Conservation (phyloP, 148 eudicot species). For the Agrostemma githago region DNA sequence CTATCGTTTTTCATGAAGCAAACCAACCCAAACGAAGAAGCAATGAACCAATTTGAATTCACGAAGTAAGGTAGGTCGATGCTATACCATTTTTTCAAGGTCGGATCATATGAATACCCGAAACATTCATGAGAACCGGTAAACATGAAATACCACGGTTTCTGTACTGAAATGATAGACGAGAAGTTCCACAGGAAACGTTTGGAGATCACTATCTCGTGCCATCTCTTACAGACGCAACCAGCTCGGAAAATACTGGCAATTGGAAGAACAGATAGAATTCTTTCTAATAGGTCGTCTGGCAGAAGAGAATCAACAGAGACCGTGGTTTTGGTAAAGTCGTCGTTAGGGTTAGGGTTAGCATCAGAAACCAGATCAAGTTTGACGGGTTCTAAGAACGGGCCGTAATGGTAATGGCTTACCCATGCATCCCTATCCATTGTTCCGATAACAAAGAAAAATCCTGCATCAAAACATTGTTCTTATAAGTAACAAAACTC, state of each 20-base stretch:
- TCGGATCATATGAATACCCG: conserved; percentile 82
- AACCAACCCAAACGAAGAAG: conserved; percentile 87
- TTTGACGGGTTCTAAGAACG: conserved; percentile 22
- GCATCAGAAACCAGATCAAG: conserved; percentile 40
- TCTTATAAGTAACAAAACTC: not conserved
- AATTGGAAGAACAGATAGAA: conserved; percentile 68
- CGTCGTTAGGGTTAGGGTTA: conserved; percentile 41
- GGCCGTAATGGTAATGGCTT: conserved; percentile 36
- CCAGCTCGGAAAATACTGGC: conserved; percentile 83
- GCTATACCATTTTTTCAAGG: conserved; percentile 69
- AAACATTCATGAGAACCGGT: conserved; percentile 64
- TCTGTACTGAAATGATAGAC: conserved; percentile 38
- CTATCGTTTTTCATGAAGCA: conserved; percentile 80
- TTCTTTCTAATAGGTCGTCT: conserved; percentile 80
- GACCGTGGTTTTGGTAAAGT: conserved; percentile 39
- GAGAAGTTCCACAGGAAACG: conserved; percentile 67
- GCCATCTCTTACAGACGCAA: conserved; percentile 84
- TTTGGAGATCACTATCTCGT: conserved; percentile 65
- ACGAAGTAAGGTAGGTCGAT: conserved; percentile 72
- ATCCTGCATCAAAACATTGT: conserved; percentile 18
- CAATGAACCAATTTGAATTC: conserved; percentile 72
- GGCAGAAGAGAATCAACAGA: conserved; percentile 68
- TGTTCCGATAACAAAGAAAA: not conserved
- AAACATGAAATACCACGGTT: conserved; percentile 98
- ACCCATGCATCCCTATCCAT: conserved; percentile 71